A percentile compares a stretch with the other conserved stretches of the same genome.
phyloP scores from a whole-genome alignment of 2,329 filamentous ascomycete species.

The Ophiobolus disseminans region DNA sequence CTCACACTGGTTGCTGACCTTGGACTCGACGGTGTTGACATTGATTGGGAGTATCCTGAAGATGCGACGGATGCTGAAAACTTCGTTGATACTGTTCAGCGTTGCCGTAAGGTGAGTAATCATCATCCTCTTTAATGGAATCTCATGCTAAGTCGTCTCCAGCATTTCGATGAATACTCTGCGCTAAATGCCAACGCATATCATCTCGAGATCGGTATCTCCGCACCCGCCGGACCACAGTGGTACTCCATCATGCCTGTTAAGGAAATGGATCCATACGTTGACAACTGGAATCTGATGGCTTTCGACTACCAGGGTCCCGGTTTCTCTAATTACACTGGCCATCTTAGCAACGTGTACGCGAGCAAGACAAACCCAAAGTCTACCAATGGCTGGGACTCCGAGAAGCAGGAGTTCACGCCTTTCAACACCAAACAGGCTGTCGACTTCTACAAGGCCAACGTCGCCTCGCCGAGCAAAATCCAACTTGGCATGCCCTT shows the following conservation, averaged over 20 bases:
- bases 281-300: conserved; percentile 69
- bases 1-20: conserved; percentile 79
- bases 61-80: conserved; percentile 44
- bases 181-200: conserved; percentile 45
- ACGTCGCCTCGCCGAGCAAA: conserved; percentile 27
- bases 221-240: conserved; percentile 52
- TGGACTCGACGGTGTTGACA: conserved; percentile 67
- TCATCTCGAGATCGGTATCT: conserved; percentile 53
- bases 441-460: conserved; percentile 32
- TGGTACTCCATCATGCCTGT: conserved; percentile 51
- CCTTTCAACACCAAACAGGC: conserved; percentile 37
- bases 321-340: conserved; percentile 76
- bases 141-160: neutral
- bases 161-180: conserved; percentile 51
- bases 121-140: neutral
- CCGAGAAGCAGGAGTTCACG: conserved; percentile 1
- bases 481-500: conserved; percentile 38
- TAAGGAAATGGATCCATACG: conserved; percentile 49
- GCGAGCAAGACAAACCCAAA: conserved; percentile 21
- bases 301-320: conserved; percentile 66
- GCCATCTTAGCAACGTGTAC: conserved; percentile 48
- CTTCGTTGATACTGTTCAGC: conserved; percentile 47
- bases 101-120: conserved; percentile 42
- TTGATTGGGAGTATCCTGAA: conserved; percentile 57
- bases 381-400: conserved; percentile 29